A percentile compares a stretch with the other conserved stretches of the same genome.
These are phyloP conservation scores for Periconia sp. DNA, from an alignment of 2,329 filamentous ascomycete genomes.

Conservation along the genomic window DNA sequence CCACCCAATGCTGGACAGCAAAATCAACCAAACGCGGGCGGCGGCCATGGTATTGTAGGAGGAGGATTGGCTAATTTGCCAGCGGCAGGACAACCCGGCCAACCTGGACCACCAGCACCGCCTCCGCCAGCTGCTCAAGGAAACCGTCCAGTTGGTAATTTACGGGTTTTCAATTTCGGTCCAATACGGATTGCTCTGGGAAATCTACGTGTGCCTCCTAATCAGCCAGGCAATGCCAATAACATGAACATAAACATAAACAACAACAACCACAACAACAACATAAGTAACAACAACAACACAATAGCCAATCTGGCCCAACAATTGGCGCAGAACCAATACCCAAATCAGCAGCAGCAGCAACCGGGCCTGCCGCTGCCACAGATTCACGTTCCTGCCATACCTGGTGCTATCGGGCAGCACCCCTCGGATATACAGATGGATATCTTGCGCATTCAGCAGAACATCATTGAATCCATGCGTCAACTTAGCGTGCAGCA, in stretches of 20 bases:
- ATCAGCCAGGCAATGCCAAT: conserved; percentile 26
- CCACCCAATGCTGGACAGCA: conserved; percentile 26
- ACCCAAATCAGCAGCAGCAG: conserved; percentile 13
- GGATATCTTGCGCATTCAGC: conserved; percentile 40
- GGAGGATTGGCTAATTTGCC: conserved; percentile 13
- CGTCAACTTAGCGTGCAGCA: conserved; percentile 37
- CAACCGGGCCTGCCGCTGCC: conserved; percentile 8
- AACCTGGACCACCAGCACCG: conserved; percentile 21
- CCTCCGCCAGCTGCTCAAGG: conserved; percentile 19
- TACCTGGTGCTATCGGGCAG: conserved; percentile 24
- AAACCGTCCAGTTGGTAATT: conserved; percentile 30
- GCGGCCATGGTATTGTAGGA: conserved; percentile 11
- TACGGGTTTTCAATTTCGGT: conserved; percentile 42
- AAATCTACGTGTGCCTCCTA: conserved; percentile 33
- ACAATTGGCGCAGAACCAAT: conserved; percentile 21
- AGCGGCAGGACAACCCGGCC: conserved; percentile 9
- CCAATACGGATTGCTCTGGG: conserved; percentile 38
- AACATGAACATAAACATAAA: conserved; percentile 17
- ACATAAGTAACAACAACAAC: conserved; percentile 22
- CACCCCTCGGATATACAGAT: conserved; percentile 38
- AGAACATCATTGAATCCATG: conserved; percentile 41
- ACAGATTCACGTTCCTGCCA: conserved; percentile 12
- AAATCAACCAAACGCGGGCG: conserved; percentile 20
- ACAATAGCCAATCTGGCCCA: conserved; percentile 24
- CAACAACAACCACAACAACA: conserved; percentile 24